Percentiles rank a stretch among this genome's conserved stretches.
phyloP scores from a whole-genome alignment of 2,329 filamentous ascomycete species.

The Atkinsonella texensis region DNA sequence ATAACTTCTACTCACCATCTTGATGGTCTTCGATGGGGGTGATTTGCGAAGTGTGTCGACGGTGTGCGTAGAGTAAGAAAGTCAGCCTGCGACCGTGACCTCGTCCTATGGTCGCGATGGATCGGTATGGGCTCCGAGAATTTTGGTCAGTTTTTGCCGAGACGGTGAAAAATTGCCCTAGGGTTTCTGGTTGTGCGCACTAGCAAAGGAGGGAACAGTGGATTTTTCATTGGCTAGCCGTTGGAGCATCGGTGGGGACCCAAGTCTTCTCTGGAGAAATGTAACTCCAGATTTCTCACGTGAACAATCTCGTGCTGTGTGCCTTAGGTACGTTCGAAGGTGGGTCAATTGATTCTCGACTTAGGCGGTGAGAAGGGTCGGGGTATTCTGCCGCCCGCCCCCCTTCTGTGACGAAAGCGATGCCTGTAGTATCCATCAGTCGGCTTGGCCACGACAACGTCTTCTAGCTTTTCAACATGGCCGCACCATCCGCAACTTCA shows the following conservation, averaged over 20 bases:
- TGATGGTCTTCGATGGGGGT: constrained; percentile 29
- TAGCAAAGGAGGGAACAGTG: background rate
- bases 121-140: constrained; percentile 17
- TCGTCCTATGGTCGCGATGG: constrained; percentile 22
- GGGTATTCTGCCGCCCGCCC: background rate
- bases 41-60: constrained; percentile 29
- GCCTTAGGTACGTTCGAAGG: background rate
- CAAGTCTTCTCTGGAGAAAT: background rate
- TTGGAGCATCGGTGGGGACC: background rate
- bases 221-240: constrained; percentile 5
- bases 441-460: background rate
- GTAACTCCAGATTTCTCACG: constrained; percentile 13
- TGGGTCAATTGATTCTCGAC: background rate
- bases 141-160: constrained; percentile 24
- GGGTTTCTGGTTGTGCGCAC: constrained; percentile 20
- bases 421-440: background rate
- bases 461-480: constrained; percentile 27
- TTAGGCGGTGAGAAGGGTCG: background rate
- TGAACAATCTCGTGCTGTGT: constrained; percentile 8
- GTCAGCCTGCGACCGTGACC: constrained; percentile 22
- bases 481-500: constrained; percentile 40
- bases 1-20: constrained; percentile 32
- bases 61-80: constrained; percentile 20
- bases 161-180: constrained; percentile 25
- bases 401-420: background rate